Base-by-base conservation (phyloP, 2,329 filamentous ascomycete species). In the Laburnicola sp. region DNA sequence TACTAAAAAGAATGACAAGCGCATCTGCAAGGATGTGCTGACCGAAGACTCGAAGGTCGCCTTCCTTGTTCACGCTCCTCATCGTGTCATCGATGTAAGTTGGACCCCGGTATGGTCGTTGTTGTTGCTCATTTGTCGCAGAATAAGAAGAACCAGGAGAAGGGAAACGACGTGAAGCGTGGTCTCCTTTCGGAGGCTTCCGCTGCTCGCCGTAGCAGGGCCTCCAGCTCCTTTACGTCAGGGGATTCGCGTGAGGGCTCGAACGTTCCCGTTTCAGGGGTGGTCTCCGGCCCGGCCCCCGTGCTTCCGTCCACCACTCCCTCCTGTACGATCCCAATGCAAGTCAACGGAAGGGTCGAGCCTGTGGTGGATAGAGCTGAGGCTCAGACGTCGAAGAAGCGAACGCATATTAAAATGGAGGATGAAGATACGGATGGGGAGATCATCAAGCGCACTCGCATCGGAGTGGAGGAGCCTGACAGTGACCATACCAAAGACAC, bases 21-120 rank as follows among this genome's bases (percentile, higher is more conserved):
- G 45, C 6, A 47, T 53, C 32, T 56, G 53, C 30, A 41, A 48
- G 10, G 53, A 53, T 27, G 42, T 53, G 3, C 7, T 56, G 30
- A 42, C 48, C 21, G 49, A 56, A 28, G 32, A 45, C 16, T 28
- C 34, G 27, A 46, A 47, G 28, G 32, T 56, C 32, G 9, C 16
- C 11, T 39, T 46, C 2, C 36, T 56, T 6, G 53, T 50, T 2
- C 38, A 52, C 26, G 48, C 25, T n/a, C 36, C 38, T 3, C 9
- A 25, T 16, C 38, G 38, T 8, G 28, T 43, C n/a, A 10, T 16
- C 8, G 38, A 31, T 21, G 39, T 31, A n/a, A 22, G 38, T 30
- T 5, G 1, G 2, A 36, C 11, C 16, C 4, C 10, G n/a, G 2
- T 9, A 11, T 8, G 8, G 16, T n/a, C n/a, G 22, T n/a, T 10